These are phyloP conservation scores for Pestalotiopsis sp. DNA, from an alignment of 2,329 filamentous ascomycete species.

Conservation along the genomic window DNA sequence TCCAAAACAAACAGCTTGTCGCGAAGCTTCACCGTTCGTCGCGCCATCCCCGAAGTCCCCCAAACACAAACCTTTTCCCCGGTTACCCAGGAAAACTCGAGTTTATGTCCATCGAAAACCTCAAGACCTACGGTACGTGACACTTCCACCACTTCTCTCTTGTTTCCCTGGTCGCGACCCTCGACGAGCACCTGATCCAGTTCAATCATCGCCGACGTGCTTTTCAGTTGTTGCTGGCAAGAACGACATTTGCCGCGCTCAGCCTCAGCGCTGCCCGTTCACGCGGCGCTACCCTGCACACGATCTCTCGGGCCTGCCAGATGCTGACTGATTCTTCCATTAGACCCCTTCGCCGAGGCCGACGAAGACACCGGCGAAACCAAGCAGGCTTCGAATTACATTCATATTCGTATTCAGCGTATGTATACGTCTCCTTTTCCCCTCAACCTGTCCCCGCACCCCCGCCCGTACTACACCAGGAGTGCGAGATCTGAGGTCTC, in stretches of 20 bases:
- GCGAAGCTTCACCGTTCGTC: constrained; percentile 58
- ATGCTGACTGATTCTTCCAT: constrained; percentile 13
- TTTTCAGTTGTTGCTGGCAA: background rate
- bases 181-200: background rate
- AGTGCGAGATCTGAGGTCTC: background rate
- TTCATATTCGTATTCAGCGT: constrained; percentile 99
- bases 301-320: background rate
- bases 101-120: constrained; percentile 99
- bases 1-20: constrained; percentile 23
- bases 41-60: constrained; percentile 41
- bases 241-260: background rate
- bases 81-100: constrained; percentile 68
- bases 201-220: background rate
- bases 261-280: background rate
- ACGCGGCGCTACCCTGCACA: background rate
- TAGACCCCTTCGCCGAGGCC: constrained; percentile 99
- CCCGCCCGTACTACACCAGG: background rate
- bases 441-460: background rate
- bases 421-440: constrained; percentile 44
- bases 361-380: constrained; percentile 98
- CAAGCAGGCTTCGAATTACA: constrained; percentile 96
- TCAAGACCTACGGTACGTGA: constrained; percentile 87
- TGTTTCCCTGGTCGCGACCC: background rate
- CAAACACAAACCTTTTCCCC: constrained; percentile 55
- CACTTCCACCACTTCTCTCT: background rate